A percentile compares a stretch with the other conserved stretches of the same genome.
These are phyloP conservation scores for Phytopythium montanum DNA, from an alignment of 352 stramenopile species.

Conservation along the genomic window DNA sequence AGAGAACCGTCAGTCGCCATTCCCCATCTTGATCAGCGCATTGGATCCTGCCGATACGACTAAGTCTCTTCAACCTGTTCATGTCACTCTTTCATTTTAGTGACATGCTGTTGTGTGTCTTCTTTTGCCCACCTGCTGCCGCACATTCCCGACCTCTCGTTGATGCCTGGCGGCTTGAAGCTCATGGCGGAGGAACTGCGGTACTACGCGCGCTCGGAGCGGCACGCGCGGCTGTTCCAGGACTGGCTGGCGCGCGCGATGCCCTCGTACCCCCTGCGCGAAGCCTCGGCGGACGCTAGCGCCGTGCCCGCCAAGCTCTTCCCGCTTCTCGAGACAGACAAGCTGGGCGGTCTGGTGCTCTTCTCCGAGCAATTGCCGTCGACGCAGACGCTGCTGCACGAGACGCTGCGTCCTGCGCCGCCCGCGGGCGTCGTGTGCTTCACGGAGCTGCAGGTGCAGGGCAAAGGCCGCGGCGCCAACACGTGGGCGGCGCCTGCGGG, in stretches of 20 bases:
- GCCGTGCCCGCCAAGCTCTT: slow-evolving; percentile 45
- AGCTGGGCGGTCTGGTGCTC: slow-evolving; percentile 69
- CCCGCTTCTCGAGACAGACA: slow-evolving; percentile 50
- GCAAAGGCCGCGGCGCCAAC: slow-evolving; percentile 83
- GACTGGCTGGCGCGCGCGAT: slow-evolving; percentile 43
- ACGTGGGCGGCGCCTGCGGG: slow-evolving; percentile 85
- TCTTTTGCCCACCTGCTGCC: background rate
- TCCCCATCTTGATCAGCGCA: background rate
- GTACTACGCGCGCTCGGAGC: slow-evolving; percentile 73
- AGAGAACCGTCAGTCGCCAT: background rate
- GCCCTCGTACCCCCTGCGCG: slow-evolving; percentile 16
- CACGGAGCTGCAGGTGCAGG: slow-evolving; percentile 72
- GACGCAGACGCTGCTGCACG: slow-evolving; percentile 82
- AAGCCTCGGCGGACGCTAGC: slow-evolving; percentile 13
- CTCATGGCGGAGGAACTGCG: slow-evolving; percentile 67
- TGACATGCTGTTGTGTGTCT: background rate
- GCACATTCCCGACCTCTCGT: background rate
- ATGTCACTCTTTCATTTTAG: background rate
- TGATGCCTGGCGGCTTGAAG: slow-evolving; percentile 19
- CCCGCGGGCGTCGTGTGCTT: slow-evolving; percentile 75
- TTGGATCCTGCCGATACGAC: no score
- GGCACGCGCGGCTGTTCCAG: slow-evolving; percentile 63
- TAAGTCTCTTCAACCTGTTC: background rate
- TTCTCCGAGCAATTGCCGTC: slow-evolving; percentile 66
- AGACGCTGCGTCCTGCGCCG: slow-evolving; percentile 56